Evolutionary conservation across 139 green algal species (phyloP), one percentile per base, ranked within the genome.

Genomic region (Auxenochlorella protothecoides): DNA sequence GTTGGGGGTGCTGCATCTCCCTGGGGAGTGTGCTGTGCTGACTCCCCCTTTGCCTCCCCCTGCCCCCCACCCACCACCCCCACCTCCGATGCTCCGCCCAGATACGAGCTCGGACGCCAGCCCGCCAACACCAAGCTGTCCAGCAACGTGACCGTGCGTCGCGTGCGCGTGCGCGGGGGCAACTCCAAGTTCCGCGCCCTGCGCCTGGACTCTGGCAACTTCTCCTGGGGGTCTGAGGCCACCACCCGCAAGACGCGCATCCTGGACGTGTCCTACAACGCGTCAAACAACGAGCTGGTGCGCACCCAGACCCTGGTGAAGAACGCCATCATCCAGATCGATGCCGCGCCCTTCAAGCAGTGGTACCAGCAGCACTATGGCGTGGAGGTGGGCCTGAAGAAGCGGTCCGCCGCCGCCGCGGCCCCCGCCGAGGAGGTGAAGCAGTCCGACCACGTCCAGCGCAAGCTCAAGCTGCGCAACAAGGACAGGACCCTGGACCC

Each of bases 201-300:
- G 75, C 91, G 95, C 60, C 87, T 99, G 71, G 95, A 99, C 85
- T 69, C 79, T 67, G 95, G 95, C 79, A 98, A 97, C 87, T 99
- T 91, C 84, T 92, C 90, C 15, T 99, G 94, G 94, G 86, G 87
- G 61, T 89, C 81, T 65, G 90, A 96, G 86, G 86, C 91, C 66
- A 81, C 93, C 52, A 93, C 95, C 59, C 85, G 92, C 80, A 98
- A 98, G 88, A 86, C 87, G 5, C 93, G 95, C 82, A 87, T 99
- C 67, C 73, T 99, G 82, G 92, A 97, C 72, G 95, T 99, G 52
- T 75, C 81, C 53, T 99, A 99, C 93, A 98, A 99, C 83, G 90
- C 95, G 44, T 97, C 92, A 77, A 98, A 98, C 89, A 99, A 99
- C 86, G 95, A 99, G 88, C 85, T 99, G 83, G 93, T 97, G 60